A percentile compares a stretch with the other conserved stretches of the same genome.
These are phyloP conservation scores for Colletotrichum paranaense DNA, from an alignment of 2,329 filamentous ascomycete species.

Conservation along the genomic window DNA sequence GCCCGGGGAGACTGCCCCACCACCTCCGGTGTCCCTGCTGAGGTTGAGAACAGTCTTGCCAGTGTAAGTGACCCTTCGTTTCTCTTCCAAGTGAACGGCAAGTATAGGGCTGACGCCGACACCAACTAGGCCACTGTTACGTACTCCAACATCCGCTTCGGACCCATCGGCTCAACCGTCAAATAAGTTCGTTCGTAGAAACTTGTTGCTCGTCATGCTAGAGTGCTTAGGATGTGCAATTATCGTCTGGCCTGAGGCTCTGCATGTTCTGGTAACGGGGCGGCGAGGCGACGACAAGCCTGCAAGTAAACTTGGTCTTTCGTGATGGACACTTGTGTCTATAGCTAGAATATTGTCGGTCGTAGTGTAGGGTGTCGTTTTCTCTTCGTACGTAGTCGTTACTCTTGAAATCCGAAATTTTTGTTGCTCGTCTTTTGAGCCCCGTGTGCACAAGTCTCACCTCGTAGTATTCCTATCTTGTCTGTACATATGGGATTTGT, in stretches of 20 bases:
- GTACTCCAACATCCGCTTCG: slow-evolving; percentile 61
- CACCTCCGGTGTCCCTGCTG: slow-evolving; percentile 41
- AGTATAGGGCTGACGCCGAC: not conserved
- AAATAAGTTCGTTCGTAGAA: slow-evolving; percentile 1
- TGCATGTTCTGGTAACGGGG: not conserved
- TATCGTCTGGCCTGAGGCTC: not conserved
- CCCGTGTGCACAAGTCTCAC: not conserved
- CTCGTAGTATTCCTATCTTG: not conserved
- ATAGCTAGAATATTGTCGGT: not conserved
- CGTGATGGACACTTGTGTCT: not conserved
- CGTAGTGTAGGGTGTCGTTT: not conserved
- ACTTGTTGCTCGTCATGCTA: not conserved
- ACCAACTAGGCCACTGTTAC: slow-evolving; percentile 48
- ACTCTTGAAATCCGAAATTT: not conserved
- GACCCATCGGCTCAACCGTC: slow-evolving; percentile 56
- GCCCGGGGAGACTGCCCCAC: slow-evolving; percentile 40
- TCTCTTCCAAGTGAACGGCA: not conserved
- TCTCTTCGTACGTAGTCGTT: not conserved
- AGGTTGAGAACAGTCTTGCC: slow-evolving; percentile 37
- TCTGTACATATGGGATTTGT: not conserved
- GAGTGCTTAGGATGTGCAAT: no score
- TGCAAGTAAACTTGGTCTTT: not conserved
- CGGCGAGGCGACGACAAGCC: not conserved
- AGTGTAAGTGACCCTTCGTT: slow-evolving; percentile 30
- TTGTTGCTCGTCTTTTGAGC: not conserved